These are phyloP conservation scores for Diaporthe citrichinensis DNA, from an alignment of 2,329 filamentous ascomycete species.

Conservation along the genomic window DNA sequence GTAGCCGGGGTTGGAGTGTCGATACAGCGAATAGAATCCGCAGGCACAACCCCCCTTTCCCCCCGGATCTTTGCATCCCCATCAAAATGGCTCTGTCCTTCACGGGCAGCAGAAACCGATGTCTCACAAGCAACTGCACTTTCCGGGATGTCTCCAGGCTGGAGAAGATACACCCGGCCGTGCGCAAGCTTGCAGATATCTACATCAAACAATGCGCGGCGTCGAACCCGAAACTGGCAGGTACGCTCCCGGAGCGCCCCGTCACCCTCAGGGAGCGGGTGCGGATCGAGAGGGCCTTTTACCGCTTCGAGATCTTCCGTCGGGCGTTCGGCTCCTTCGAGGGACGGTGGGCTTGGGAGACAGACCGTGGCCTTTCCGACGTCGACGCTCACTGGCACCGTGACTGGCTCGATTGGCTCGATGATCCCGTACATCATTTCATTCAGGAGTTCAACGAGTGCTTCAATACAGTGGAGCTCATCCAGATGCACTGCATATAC, in stretches of 20 bases:
- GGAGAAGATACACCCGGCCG: background rate
- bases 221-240: background rate
- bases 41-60: background rate
- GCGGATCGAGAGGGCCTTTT: background rate
- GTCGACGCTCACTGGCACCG: background rate
- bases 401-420: background rate
- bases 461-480: background rate
- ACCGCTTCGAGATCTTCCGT: background rate
- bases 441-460: background rate
- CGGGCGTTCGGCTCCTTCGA: background rate
- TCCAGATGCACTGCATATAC: constrained; percentile 1
- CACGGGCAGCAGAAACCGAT: background rate
- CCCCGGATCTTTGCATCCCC: background rate
- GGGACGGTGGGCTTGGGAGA: background rate
- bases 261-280: background rate
- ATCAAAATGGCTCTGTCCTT: background rate
- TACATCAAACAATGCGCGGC: background rate
- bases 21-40: background rate
- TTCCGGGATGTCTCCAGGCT: background rate
- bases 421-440: background rate
- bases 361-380: too few relatives aligned
- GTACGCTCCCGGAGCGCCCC: background rate
- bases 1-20: background rate
- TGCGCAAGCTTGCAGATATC: background rate
- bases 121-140: background rate